A percentile compares a stretch with the other conserved stretches of the same genome.
Evolutionary conservation across 371 early-diverging fungal species (phyloP).

Genomic region (Coelomomyces lativittatus): DNA sequence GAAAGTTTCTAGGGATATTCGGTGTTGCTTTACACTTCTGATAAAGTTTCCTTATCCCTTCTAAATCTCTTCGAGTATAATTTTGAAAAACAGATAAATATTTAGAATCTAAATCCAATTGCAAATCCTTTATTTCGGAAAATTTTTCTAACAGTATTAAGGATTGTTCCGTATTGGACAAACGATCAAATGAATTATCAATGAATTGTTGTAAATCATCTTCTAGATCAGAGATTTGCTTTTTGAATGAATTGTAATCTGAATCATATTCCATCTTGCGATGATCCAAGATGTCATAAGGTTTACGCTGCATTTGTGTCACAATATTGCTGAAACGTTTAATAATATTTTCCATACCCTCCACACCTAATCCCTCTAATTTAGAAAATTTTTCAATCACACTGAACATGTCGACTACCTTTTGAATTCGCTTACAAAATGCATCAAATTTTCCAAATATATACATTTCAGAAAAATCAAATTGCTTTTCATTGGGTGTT

Average conservation of each 20-base stretch:
- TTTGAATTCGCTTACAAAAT: constrained; percentile 42
- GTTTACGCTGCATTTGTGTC: constrained; percentile 35
- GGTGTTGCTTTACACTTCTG: constrained; percentile 35
- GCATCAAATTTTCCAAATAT: constrained; percentile 49
- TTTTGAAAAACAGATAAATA: constrained; percentile 40
- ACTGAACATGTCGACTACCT: constrained; percentile 42
- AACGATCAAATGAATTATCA: constrained; percentile 32
- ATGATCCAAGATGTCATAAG: constrained; percentile 43
- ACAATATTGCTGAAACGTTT: constrained; percentile 30
- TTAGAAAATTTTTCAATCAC: constrained; percentile 38
- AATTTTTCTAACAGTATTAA: constrained; percentile 28
- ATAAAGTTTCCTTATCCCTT: constrained; percentile 38
- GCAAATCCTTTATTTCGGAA: constrained; percentile 35
- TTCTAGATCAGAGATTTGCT: constrained; percentile 36
- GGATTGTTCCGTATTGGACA: constrained; percentile 33
- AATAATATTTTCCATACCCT: constrained; percentile 34
- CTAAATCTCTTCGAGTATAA: constrained; percentile 31
- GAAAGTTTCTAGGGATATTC: constrained; percentile 32
- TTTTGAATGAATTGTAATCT: constrained; percentile 37
- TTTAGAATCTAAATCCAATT: constrained; percentile 38
- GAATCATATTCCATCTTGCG: constrained; percentile 45
- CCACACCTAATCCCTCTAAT: constrained; percentile 27
- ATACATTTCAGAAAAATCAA: constrained; percentile 50
- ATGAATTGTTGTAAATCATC: constrained; percentile 34
- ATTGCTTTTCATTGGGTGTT: constrained; percentile 36